A percentile compares a stretch with the other conserved stretches of the same genome.
These are phyloP conservation scores for Sporodiniella umbellata DNA, from an alignment of 371 early-diverging fungal genomes.

Conservation along the genomic window DNA sequence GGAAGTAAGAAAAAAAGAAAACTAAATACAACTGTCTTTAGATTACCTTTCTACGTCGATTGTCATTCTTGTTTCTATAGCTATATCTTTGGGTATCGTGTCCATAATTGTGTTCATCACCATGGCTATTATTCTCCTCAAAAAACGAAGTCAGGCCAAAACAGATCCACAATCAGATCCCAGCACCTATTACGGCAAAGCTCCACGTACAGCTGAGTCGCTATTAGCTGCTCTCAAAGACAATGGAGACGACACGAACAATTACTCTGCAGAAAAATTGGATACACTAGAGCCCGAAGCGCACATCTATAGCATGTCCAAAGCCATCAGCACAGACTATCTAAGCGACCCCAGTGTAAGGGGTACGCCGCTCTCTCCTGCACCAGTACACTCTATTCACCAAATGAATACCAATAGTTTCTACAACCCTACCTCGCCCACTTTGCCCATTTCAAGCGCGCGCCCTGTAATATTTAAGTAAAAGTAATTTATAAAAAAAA, in stretches of 20 bases:
- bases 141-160: conserved; percentile 29
- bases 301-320: conserved; percentile 18
- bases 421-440: neutral
- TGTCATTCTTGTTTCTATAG: conserved; percentile 68
- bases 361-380: conserved; percentile 6
- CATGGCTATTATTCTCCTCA: conserved; percentile 37
- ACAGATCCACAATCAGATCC: conserved; percentile 30
- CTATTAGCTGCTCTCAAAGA: conserved; percentile 29
- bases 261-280: conserved; percentile 4
- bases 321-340: conserved; percentile 16
- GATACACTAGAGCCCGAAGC: conserved; percentile 9
- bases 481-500: too few species aligned
- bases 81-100: conserved; percentile 65
- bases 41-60: conserved; percentile 52
- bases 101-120: conserved; percentile 64
- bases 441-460: neutral
- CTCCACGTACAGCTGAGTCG: conserved; percentile 40
- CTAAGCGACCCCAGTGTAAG: conserved; percentile 8
- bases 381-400: neutral
- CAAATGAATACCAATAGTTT: neutral
- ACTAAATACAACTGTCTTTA: too few species aligned
- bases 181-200: conserved; percentile 39
- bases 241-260: neutral
- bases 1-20: neutral
- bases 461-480: conserved; percentile 20